A percentile compares a stretch with the other conserved stretches of the same genome.
Conservation (phyloP, 2,329 filamentous ascomycete species). For the Calonectria montana region DNA sequence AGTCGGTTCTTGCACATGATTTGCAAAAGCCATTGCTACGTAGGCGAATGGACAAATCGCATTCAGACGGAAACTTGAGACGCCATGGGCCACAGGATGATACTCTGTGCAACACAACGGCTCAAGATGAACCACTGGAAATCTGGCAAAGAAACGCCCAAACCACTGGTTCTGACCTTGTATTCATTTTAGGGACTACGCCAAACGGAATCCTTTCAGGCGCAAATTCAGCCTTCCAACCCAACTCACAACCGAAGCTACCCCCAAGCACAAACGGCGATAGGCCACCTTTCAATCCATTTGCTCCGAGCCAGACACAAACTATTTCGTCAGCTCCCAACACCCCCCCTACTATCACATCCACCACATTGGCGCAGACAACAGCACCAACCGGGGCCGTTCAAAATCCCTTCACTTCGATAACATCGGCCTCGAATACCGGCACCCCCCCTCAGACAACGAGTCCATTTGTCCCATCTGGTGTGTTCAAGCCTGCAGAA, state of each 20-base stretch:
- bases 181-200: conserved; percentile 42
- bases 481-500: neutral
- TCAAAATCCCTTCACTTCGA: conserved; percentile 31
- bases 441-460: conserved; percentile 5
- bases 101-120: conserved; percentile 31
- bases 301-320: conserved; percentile 25
- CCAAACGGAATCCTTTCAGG: conserved; percentile 33
- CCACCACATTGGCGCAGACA: neutral
- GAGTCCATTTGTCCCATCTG: conserved; percentile 26
- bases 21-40: conserved; percentile 26
- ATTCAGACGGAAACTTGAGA: conserved; percentile 43
- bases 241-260: conserved; percentile 33
- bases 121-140: conserved; percentile 44
- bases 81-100: conserved; percentile 33
- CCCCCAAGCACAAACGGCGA: conserved; percentile 29
- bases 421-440: conserved; percentile 12
- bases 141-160: conserved; percentile 41
- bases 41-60: conserved; percentile 36
- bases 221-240: conserved; percentile 31
- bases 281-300: conserved; percentile 32
- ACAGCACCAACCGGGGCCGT: conserved; percentile 11
- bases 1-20: conserved; percentile 24
- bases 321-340: conserved; percentile 13
- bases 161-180: conserved; percentile 45
- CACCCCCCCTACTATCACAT: conserved; percentile 7